Conservation (phyloP, 2,329 filamentous ascomycete species). For the Rutstroemia sp. region DNA sequence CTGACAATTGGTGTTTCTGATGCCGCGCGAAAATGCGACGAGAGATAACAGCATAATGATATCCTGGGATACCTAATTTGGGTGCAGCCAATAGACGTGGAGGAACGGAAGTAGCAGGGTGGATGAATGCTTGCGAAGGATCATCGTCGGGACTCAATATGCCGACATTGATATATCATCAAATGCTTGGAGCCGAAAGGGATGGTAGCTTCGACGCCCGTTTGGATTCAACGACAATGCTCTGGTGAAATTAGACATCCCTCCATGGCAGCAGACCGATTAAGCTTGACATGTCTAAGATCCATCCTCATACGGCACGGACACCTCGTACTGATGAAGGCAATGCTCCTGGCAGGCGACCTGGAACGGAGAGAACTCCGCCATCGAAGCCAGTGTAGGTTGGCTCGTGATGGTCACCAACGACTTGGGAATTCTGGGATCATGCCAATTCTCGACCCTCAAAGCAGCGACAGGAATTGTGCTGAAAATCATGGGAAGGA, state of each 20-base stretch:
- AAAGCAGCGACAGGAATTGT: conserved; percentile 1
- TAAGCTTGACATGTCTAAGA: conserved; percentile 1
- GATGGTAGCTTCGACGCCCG: neutral
- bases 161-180: neutral
- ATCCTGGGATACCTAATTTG: neutral
- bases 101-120: neutral
- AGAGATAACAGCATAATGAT: neutral
- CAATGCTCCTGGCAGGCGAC: neutral
- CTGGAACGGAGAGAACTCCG: neutral
- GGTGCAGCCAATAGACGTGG: neutral
- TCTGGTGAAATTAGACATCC: neutral
- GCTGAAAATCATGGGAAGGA: neutral
- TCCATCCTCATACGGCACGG: neutral
- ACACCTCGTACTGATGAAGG: neutral
- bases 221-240: neutral
- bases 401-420: neutral
- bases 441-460: neutral
- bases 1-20: conserved; percentile 1
- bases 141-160: neutral
- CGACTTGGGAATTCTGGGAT: neutral
- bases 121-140: neutral
- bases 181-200: neutral
- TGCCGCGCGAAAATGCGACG: neutral
- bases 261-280: neutral
- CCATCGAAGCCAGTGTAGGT: neutral